Percentiles rank a stretch among this genome's conserved stretches.
Conservation (phyloP, 2,329 filamentous ascomycete species). For the Neonectria ditissima region DNA sequence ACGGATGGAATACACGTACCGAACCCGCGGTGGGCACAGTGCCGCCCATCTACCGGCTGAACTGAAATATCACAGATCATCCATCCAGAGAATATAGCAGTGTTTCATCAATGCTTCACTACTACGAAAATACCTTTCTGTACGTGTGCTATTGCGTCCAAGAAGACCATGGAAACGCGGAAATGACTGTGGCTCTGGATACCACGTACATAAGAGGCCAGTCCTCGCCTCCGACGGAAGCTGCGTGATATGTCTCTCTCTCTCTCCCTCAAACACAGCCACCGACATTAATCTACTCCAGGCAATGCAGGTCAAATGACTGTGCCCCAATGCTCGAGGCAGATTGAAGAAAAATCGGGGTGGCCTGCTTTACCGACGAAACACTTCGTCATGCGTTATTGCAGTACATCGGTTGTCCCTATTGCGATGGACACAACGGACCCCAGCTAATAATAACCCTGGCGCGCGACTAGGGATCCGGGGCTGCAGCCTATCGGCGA, state of each 20-base stretch:
- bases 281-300: slow-evolving; percentile 8
- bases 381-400: slow-evolving; percentile 33
- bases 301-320: slow-evolving; percentile 6
- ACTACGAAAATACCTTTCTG: too few species aligned
- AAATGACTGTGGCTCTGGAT: neutral
- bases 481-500: slow-evolving; percentile 12
- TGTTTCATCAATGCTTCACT: slow-evolving; percentile 9
- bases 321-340: neutral
- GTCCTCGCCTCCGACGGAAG: neutral
- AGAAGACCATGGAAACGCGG: neutral
- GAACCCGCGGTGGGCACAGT: neutral
- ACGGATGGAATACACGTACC: neutral
- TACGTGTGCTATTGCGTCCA: neutral
- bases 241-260: neutral
- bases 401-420: slow-evolving; percentile 29
- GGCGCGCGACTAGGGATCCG: slow-evolving; percentile 6
- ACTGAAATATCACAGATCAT: neutral
- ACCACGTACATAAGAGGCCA: neutral
- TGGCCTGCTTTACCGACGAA: slow-evolving; percentile 29
- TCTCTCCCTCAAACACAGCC: neutral
- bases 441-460: slow-evolving; percentile 24
- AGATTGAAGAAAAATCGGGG: slow-evolving; percentile 12
- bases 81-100: neutral
- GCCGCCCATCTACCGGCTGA: neutral
- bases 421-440: slow-evolving; percentile 36